Evolutionary conservation across 1,284 basidiomycete species (phyloP), one percentile per base, ranked within the genome.

Genomic region (Ceratorhiza oryzae-sativae): DNA sequence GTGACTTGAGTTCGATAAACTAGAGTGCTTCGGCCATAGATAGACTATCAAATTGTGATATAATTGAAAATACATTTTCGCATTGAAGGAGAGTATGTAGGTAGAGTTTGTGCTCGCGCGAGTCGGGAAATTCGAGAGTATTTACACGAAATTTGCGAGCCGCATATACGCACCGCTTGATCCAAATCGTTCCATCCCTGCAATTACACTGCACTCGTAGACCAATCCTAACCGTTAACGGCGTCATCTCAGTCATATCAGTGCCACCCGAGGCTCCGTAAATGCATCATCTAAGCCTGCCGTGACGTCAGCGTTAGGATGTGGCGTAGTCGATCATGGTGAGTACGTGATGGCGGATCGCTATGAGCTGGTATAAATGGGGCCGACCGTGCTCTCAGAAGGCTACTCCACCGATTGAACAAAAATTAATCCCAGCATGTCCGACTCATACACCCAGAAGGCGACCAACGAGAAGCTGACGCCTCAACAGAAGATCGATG

Each of bases 401-500:
- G 9, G n/a, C 12, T 34, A n/a, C 59, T 34, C 39, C 27, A 42
- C 36, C 49, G 27, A 20, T 41, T 4, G n/a, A 20, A 34, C 56
- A 13, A n/a, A 2, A n/a, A 48, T 25, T 30, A 1, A 36, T 27
- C 18, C 25, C 20, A 60, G 58, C 51, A 63, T 73, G 67, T 48
- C 65, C 45, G 90, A 92, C 79, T 88, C 90, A 0, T 90, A 88
- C 80, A 86, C 86, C 75, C 80, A 84, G 62, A 83, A 86, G 71
- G 87, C 89, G 3, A 83, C 88, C 76, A 86, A 85, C 77, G 81
- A 82, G 65, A 79, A 84, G 72, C 78, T 85, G 49, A 83, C 86
- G 1, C 84, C 86, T 15, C 85, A 87, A 76, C 85, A 91, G 77
- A 92, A 90, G 80, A 87, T 92, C 42, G 79, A 83, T 71, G 88